Conservation (phyloP, 495 filamentous ascomycete species). For the Penicillium egyptiacum region DNA sequence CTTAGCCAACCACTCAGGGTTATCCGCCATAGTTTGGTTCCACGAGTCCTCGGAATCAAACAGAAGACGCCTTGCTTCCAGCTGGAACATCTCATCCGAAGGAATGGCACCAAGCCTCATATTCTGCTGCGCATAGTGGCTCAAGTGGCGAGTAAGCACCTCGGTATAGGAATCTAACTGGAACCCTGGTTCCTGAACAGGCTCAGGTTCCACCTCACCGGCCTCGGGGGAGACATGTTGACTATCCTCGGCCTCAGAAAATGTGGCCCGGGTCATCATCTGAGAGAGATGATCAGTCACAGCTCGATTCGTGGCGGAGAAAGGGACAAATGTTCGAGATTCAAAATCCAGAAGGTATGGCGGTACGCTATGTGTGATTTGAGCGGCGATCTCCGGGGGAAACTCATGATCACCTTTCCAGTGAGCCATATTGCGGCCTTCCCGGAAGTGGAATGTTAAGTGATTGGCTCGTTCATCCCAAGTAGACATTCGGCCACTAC, state of each 20-base stretch:
- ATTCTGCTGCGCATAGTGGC: conserved; percentile 22
- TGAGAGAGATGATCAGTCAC: conserved; percentile 24
- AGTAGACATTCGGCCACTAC: conserved; percentile 54
- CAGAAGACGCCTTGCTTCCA: conserved; percentile 55
- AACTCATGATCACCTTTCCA: conserved; percentile 73
- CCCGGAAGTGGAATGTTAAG: conserved; percentile 63
- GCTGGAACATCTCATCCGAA: conserved; percentile 33
- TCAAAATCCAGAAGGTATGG: conserved; percentile 45
- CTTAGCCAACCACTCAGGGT: conserved; percentile 55
- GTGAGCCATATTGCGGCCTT: conserved; percentile 61
- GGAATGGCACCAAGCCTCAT: conserved; percentile 23
- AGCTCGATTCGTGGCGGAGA: conserved; percentile 24
- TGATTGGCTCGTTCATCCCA: conserved; percentile 63
- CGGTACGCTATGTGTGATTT: conserved; percentile 63
- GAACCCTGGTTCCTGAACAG: not conserved
- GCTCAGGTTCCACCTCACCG: not conserved
- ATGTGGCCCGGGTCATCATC: conserved; percentile 10
- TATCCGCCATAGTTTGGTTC: conserved; percentile 65
- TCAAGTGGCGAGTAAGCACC: conserved; percentile 23
- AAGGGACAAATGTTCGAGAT: conserved; percentile 30
- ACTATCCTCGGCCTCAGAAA: no score
- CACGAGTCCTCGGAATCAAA: conserved; percentile 61
- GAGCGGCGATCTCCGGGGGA: conserved; percentile 57
- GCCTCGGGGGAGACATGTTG: not conserved
- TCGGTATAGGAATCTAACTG: conserved; percentile 18